Evolutionary conservation across 768 basidiomycete genomes (phyloP).

Genomic region (Pluteus cervinus): DNA sequence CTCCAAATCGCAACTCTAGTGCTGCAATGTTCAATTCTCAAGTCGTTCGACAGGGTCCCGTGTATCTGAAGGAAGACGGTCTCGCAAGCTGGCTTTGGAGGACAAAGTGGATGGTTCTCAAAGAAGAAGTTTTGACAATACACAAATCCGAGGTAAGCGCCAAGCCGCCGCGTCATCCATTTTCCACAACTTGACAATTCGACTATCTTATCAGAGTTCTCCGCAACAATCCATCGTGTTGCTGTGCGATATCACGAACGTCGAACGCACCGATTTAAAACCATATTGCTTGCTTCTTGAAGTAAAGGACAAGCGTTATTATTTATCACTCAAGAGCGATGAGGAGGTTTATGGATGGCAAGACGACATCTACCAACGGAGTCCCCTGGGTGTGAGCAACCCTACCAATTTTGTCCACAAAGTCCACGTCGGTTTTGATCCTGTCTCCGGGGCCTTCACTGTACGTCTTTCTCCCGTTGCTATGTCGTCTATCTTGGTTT

Average conservation of each 20-base stretch:
- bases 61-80: slow-evolving; percentile 91
- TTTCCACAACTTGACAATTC: slow-evolving; percentile 4
- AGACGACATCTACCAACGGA: slow-evolving; percentile 91
- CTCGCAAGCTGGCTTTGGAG: slow-evolving; percentile 90
- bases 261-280: slow-evolving; percentile 91
- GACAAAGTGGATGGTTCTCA: slow-evolving; percentile 84
- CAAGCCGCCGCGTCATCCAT: slow-evolving; percentile 1
- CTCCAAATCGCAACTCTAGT: slow-evolving; percentile 50
- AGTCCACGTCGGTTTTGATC: slow-evolving; percentile 97
- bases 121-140: slow-evolving; percentile 70
- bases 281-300: slow-evolving; percentile 90
- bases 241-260: slow-evolving; percentile 74
- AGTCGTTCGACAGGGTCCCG: slow-evolving; percentile 64
- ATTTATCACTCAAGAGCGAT: slow-evolving; percentile 82
- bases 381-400: slow-evolving; percentile 89
- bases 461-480: slow-evolving; percentile 38
- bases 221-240: slow-evolving; percentile 55
- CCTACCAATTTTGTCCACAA: slow-evolving; percentile 99
- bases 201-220: slow-evolving; percentile 31
- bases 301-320: slow-evolving; percentile 77
- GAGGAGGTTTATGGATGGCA: slow-evolving; percentile 99
- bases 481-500: neutral
- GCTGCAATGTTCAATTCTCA: slow-evolving; percentile 29
- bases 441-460: slow-evolving; percentile 89
- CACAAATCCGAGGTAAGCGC: slow-evolving; percentile 86